Evolutionary conservation across 208 protist genomes (phyloP), one percentile per base, ranked within the genome.

Genomic region (Crithidia fasciculata): DNA sequence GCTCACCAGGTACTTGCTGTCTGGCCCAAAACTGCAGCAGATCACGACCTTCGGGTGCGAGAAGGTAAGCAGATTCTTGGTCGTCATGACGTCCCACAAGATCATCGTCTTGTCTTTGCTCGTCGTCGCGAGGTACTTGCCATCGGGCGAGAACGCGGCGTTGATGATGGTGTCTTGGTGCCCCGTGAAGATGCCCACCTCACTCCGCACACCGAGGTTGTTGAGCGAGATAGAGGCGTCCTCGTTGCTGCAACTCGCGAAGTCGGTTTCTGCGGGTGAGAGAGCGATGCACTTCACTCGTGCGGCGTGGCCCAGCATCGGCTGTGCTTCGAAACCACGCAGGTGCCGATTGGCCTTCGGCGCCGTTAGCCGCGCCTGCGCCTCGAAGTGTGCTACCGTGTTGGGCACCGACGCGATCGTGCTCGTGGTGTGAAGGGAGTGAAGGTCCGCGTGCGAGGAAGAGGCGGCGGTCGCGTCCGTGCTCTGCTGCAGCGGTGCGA

Each of bases 91-190:
- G 57, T 97, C 93, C 91, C 93, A 97, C 60, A 97, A 55, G n/a
- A 92, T 89, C 79, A 97, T 90, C 13, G 86, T 90, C 67, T 88
- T 82, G 69, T 97, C 93, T 54, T 94, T 94, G 80, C 88, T 95
- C 37, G 89, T 93, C 47, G 93, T 97, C 36, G 93, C 93, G 4
- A 97, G 72, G 65, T 90, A 93, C 74, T 95, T 96, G 53, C 90
- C 91, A 53, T 96, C 91, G n/a, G 84, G 82, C 4, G 91, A 96
- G 76, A 95, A 87, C 53, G 81, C 80, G 12, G 88, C 84, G 72
- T 75, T 88, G 52, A 97, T 95, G 50, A 97, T 84, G 28, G 85
- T 92, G 72, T 96, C 91, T 10, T 84, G 74, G 74, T 97, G 93
- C 6, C 91, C 93, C 8, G 90, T 93, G 70, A 96, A 95, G 74